These are phyloP conservation scores for Cucurbitaria berberidis DNA, from an alignment of 2,329 filamentous ascomycete species.

Conservation along the genomic window DNA sequence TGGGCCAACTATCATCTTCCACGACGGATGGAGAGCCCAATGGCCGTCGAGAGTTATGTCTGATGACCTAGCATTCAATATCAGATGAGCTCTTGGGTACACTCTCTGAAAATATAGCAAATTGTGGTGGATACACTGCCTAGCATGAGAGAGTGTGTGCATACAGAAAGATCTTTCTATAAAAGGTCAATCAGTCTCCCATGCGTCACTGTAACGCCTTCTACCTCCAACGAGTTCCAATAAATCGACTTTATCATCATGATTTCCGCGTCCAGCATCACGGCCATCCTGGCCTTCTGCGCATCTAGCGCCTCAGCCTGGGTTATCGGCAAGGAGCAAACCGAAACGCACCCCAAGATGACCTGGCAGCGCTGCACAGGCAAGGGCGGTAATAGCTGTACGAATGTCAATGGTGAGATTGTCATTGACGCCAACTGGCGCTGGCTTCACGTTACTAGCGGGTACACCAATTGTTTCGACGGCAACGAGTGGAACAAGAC, in stretches of 20 bases:
- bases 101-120: conserved; percentile 13
- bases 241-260: conserved; percentile 16
- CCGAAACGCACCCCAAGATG: conserved; percentile 52
- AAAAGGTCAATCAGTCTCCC: conserved; percentile 14
- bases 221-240: background rate
- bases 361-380: conserved; percentile 50
- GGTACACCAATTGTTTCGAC: conserved; percentile 59
- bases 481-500: conserved; percentile 53
- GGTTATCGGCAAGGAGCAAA: conserved; percentile 46
- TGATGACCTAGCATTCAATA: conserved; percentile 21
- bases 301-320: conserved; percentile 40
- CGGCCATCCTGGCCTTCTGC: conserved; percentile 31
- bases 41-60: conserved; percentile 24
- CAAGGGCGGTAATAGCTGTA: conserved; percentile 49
- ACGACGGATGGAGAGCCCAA: conserved; percentile 20
- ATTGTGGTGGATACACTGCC: conserved; percentile 10
- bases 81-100: conserved; percentile 12
- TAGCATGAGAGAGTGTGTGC: background rate
- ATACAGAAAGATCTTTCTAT: conserved; percentile 3
- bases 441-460: conserved; percentile 54
- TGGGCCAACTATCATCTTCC: conserved; percentile 9
- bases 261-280: conserved; percentile 27
- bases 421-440: conserved; percentile 59
- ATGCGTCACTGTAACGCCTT: conserved; percentile 1
- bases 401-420: conserved; percentile 44